phyloP scores from a whole-genome alignment of 2,329 filamentous ascomycete genomes.

The Epichloe hybrida region DNA sequence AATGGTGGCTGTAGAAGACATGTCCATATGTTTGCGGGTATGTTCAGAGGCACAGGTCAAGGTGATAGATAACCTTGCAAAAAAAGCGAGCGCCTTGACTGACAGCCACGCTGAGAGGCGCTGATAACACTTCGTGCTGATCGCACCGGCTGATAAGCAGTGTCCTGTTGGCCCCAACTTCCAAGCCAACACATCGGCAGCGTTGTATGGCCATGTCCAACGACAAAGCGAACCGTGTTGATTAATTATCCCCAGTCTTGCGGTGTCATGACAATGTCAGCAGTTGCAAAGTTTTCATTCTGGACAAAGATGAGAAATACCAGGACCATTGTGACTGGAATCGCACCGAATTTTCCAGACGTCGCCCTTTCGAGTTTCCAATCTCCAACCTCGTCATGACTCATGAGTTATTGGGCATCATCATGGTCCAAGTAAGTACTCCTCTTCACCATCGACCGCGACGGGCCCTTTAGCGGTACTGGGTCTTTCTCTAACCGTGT shows the following conservation, averaged over 20 bases:
- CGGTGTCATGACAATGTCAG: too few relatives aligned
- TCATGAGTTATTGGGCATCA: too few relatives aligned
- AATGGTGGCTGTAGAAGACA: background rate
- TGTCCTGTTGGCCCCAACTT: background rate
- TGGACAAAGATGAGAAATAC: too few relatives aligned
- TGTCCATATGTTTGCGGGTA: background rate
- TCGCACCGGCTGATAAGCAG: background rate
- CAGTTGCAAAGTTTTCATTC: too few relatives aligned
- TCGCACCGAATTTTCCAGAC: too few relatives aligned
- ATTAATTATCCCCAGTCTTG: too few relatives aligned
- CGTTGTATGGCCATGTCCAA: background rate
- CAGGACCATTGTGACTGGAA: too few relatives aligned
- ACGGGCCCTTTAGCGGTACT: background rate
- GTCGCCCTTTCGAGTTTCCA: too few relatives aligned
- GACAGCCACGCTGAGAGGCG: background rate
- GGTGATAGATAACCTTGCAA: background rate
- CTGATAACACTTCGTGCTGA: background rate
- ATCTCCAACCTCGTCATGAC: too few relatives aligned
- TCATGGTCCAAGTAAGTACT: too few relatives aligned
- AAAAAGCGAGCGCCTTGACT: background rate
- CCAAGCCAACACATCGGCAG: background rate
- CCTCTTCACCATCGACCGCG: background rate
- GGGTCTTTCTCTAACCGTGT: background rate
- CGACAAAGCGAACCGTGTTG: background rate
- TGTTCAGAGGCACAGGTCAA: background rate